These are phyloP conservation scores for Phytopythium helicoides DNA, from an alignment of 352 stramenopile species.

Conservation along the genomic window DNA sequence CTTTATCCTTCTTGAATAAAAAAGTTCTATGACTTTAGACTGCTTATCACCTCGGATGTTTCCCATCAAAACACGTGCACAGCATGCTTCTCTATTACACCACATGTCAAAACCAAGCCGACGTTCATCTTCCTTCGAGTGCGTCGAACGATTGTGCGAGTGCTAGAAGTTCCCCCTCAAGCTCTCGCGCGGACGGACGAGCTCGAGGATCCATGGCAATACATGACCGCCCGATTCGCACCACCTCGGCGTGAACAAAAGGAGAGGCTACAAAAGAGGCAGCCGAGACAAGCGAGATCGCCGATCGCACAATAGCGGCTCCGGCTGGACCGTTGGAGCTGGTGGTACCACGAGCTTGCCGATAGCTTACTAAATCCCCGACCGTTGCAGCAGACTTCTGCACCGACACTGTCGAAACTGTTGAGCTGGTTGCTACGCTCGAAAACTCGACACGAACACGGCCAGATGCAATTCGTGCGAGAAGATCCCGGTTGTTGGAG, in stretches of 20 bases:
- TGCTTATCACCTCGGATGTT: no score
- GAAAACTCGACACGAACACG: slow-evolving; percentile 26
- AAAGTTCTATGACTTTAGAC: no score
- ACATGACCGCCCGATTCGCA: slow-evolving; percentile 38
- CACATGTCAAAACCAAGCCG: no score
- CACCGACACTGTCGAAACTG: background rate
- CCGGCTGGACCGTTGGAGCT: background rate
- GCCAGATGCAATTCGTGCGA: slow-evolving; percentile 33
- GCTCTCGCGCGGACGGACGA: slow-evolving; percentile 37
- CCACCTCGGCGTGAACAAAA: slow-evolving; percentile 17
- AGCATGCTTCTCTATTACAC: no score
- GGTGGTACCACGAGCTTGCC: slow-evolving; percentile 1
- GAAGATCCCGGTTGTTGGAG: slow-evolving; percentile 17
- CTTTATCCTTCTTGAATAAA: no score
- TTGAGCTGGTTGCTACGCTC: slow-evolving; percentile 7
- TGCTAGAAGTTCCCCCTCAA: slow-evolving; percentile 35
- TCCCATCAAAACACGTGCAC: no score
- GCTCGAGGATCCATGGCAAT: slow-evolving; percentile 36
- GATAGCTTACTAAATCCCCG: background rate
- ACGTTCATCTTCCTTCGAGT: background rate
- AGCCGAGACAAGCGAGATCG: slow-evolving; percentile 1
- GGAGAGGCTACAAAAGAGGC: background rate
- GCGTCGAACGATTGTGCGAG: slow-evolving; percentile 15
- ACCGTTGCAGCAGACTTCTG: background rate
- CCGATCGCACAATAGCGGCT: background rate